phyloP scores from a whole-genome alignment of 306 rosid genomes.

The Prunus campanulata region DNA sequence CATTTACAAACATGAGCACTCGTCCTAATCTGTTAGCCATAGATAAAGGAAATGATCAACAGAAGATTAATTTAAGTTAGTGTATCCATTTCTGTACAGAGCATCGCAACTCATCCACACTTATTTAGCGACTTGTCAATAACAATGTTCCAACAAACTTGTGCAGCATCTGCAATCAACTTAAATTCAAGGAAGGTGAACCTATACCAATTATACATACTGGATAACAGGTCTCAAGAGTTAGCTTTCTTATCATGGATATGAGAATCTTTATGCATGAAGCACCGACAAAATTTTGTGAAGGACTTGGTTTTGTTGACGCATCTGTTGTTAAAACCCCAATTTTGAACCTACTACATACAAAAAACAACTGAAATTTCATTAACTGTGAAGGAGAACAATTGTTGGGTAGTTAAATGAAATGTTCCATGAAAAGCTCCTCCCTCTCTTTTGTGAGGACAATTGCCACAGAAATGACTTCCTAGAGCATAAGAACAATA shows the following conservation, averaged over 20 bases:
- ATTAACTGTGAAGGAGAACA: background rate
- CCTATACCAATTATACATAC: background rate
- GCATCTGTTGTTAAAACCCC: background rate
- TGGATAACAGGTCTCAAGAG: background rate
- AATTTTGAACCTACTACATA: background rate
- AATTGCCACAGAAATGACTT: background rate
- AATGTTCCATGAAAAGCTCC: background rate
- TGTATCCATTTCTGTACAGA: background rate
- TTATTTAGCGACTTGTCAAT: background rate
- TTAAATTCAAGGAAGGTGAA: background rate
- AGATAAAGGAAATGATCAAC: background rate
- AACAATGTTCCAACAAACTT: background rate
- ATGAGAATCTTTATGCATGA: background rate
- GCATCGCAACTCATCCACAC: background rate
- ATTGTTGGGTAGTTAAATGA: background rate
- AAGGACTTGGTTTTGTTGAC: background rate
- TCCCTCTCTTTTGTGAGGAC: background rate
- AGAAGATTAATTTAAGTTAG: background rate
- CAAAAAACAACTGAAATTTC: background rate
- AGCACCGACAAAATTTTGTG: background rate
- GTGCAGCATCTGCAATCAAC: background rate
- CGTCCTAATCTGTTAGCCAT: background rate
- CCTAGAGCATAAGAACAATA: background rate
- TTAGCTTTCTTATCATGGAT: background rate
- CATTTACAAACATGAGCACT: background rate